Conservation (phyloP, 441 rosid species). For the Monsonia emarginata region DNA sequence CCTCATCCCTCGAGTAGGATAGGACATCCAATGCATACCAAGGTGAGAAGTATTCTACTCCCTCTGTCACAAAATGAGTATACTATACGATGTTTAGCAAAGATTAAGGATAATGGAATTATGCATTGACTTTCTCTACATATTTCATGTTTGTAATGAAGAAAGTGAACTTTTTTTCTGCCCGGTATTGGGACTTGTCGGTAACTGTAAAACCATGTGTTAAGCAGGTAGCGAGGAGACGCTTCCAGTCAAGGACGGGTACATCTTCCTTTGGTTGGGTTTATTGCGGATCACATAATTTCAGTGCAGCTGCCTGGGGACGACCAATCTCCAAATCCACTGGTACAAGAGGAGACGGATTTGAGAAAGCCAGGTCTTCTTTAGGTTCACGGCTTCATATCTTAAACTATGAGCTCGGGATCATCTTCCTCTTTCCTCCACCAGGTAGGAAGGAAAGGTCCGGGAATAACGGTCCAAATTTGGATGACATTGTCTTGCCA, state of each 20-base stretch:
- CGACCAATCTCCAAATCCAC: conserved; percentile 36
- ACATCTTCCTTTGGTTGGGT: conserved; percentile 69
- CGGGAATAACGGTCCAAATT: conserved; percentile 17
- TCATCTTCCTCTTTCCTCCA: conserved; percentile 66
- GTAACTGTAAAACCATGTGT: too few species aligned
- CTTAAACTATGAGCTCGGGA: conserved; percentile 82
- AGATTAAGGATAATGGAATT: too few species aligned
- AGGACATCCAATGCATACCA: conserved; percentile 73
- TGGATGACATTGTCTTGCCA: conserved; percentile 62
- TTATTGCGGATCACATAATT: conserved; percentile 85
- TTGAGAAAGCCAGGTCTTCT: conserved; percentile 18
- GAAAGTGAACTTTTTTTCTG: too few species aligned
- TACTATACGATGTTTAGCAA: too few species aligned
- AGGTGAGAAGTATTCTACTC: too few species aligned
- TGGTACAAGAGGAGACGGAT: too few species aligned
- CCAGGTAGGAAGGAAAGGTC: conserved; percentile 21
- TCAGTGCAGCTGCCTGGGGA: conserved; percentile 96
- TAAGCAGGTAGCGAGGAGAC: conserved; percentile 51
- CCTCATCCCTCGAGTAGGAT: conserved; percentile 61
- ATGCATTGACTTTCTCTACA: too few species aligned
- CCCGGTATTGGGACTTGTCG: too few species aligned
- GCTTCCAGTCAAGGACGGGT: conserved; percentile 41
- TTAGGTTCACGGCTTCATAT: conserved; percentile 42
- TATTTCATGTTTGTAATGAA: too few species aligned
- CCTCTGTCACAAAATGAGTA: too few species aligned